phyloP scores from a whole-genome alignment of 805 yeast species.

The Spathaspora passalidarum region DNA sequence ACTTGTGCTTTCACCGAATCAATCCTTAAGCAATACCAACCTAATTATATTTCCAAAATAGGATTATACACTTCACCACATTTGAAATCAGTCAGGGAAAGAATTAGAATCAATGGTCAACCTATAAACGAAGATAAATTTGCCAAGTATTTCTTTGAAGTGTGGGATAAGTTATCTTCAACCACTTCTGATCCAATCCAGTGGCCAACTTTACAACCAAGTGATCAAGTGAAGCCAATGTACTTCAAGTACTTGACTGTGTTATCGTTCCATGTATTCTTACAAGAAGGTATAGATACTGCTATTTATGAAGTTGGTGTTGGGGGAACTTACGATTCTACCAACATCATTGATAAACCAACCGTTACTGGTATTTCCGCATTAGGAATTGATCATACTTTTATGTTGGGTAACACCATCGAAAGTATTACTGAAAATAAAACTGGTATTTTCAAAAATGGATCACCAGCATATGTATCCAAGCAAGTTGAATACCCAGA shows the following conservation, averaged over 20 bases:
- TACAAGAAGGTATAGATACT: conserved; percentile 85
- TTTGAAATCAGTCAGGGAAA: conserved; percentile 85
- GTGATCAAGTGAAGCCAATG: conserved; percentile 75
- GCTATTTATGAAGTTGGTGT: conserved; percentile 98
- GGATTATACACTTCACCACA: conserved; percentile 98
- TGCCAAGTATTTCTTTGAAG: conserved; percentile 87
- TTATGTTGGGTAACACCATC: conserved; percentile 81
- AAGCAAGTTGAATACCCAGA: conserved; percentile 51
- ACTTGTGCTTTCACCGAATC: conserved; percentile 93
- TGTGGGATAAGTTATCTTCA: conserved; percentile 76
- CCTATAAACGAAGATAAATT: conserved; percentile 81
- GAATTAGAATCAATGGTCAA: conserved; percentile 81
- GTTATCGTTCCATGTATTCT: conserved; percentile 84
- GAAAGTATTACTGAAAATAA: conserved; percentile 95
- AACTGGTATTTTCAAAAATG: conserved; percentile 82
- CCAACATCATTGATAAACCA: conserved; percentile 79
- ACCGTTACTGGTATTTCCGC: conserved; percentile 82
- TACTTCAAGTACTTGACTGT: conserved; percentile 90
- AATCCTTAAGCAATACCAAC: conserved; percentile 61
- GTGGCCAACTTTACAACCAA: conserved; percentile 69
- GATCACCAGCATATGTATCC: conserved; percentile 62
- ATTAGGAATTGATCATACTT: conserved; percentile 88
- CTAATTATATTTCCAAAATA: conserved; percentile 49
- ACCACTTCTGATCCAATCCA: conserved; percentile 51
- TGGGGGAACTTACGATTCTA: conserved; percentile 97